A percentile compares a stretch with the other conserved stretches of the same genome.
Conservation (phyloP, 2,329 filamentous ascomycete species). For the Stylonectria norvegica region DNA sequence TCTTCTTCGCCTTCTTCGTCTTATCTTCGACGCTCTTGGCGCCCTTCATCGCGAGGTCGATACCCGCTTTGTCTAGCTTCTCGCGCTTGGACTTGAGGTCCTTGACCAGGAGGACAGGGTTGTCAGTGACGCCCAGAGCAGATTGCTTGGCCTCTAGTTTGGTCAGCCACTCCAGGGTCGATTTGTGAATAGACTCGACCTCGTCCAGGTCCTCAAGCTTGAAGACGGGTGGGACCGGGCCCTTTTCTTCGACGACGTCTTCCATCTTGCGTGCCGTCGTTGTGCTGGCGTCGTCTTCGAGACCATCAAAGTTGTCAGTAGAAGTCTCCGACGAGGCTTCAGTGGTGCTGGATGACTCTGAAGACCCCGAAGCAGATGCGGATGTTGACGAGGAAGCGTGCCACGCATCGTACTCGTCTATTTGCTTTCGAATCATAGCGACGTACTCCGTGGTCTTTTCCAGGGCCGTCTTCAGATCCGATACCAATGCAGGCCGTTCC, state of each 20-base stretch:
- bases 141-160: conserved; percentile 68
- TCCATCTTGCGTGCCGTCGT: conserved; percentile 44
- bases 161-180: conserved; percentile 69
- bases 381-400: conserved; percentile 53
- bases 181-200: conserved; percentile 60
- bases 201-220: conserved; percentile 66
- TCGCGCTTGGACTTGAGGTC: conserved; percentile 68
- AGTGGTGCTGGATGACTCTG: conserved; percentile 40
- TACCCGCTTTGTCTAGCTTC: conserved; percentile 66
- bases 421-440: conserved; percentile 64
- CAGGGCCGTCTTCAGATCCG: conserved; percentile 66
- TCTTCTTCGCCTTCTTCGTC: conserved; percentile 47
- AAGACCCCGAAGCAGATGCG: conserved; percentile 42
- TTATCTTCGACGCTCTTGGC: conserved; percentile 54
- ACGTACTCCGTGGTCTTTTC: conserved; percentile 69
- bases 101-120: conserved; percentile 70
- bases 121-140: conserved; percentile 64
- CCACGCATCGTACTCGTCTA: conserved; percentile 64
- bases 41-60: conserved; percentile 68
- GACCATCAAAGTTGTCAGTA: conserved; percentile 62
- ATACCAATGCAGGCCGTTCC: conserved; percentile 67
- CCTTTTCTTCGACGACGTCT: conserved; percentile 42
- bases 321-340: conserved; percentile 46
- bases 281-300: conserved; percentile 60
- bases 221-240: conserved; percentile 65